phyloP scores from a whole-genome alignment of 73 alveolate genomes.

The Urostyla sp. region DNA sequence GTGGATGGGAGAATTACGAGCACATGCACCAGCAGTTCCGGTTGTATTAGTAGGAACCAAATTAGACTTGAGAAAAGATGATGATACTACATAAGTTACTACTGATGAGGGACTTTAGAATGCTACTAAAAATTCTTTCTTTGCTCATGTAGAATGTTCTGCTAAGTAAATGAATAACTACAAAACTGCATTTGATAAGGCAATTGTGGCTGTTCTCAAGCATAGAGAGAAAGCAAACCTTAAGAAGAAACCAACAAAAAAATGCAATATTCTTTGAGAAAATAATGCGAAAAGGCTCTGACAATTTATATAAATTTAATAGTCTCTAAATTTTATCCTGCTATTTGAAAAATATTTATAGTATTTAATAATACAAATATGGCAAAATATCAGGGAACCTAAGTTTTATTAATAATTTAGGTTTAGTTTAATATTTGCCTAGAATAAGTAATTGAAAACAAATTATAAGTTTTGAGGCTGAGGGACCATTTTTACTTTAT shows the following conservation, averaged over 20 bases:
- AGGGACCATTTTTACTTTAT: no score
- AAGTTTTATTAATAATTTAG: no score
- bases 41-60: constrained; percentile 80
- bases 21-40: constrained; percentile 68
- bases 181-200: constrained; percentile 55
- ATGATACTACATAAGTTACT: constrained; percentile 3
- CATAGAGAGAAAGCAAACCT: constrained; percentile 41
- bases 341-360: neutral
- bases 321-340: no score
- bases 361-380: no score
- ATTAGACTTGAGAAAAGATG: constrained; percentile 65
- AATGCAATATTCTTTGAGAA: constrained; percentile 26
- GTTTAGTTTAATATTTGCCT: no score
- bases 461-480: no score
- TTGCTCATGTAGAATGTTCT: constrained; percentile 44
- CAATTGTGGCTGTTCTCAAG: constrained; percentile 58
- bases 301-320: no score
- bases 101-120: constrained; percentile 27
- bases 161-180: constrained; percentile 43
- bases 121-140: constrained; percentile 26
- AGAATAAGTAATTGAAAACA: no score
- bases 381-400: no score
- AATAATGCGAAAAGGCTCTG: neutral
- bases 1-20: constrained; percentile 78
- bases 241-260: constrained; percentile 25